Base-by-base conservation (phyloP, 345 rosid genomes). In the Gossypium stocksii region DNA sequence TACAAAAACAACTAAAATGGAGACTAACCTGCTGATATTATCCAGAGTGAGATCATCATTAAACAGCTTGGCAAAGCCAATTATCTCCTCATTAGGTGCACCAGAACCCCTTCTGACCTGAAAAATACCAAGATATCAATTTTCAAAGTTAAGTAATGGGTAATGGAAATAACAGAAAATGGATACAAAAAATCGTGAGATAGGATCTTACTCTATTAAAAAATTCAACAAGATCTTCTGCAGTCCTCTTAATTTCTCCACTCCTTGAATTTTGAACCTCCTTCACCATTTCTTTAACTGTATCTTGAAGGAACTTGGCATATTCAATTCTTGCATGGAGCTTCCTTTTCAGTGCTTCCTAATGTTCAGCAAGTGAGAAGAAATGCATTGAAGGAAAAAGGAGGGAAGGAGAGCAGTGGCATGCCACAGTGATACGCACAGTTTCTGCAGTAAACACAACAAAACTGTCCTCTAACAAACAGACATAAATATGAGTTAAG, bases 251-350 rank as follows among this genome's bases (percentile, higher is more conserved):
- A 51, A 77, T 74, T 64, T 92, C 97, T 57, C 97, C 97, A 79
- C 93, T 92, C 67, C 94, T 88, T 1, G 94, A 87, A 76, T 79
- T 88, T 76, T 94, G 97, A 76, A 94, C 90, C 85, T 94, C 98
- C 85, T 92, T 92, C 79, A 97, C 97, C 98, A 94, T 94, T 89
- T 94, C 98, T 84, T 90, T 90, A 58, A 90, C 97, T 2, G 97
- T 94, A 69, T 92, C 98, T 78, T 94, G 98, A 62, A 94, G 97
- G 83, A 94, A 94, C 91, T 92, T 92, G 66, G 98, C 97, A 79
- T 92, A 90, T 78, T 89, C 97, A 78, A 94, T 90, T 80, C 98
- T 94, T 41, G 97, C 98, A 86, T 82, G 89, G 27, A 94, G 84
- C 81, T 80, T 86, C 80, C 94, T 83, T 88, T 94, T 94, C 77